Evolutionary conservation across 768 basidiomycete genomes (phyloP).

Genomic region (Russula sp.): DNA sequence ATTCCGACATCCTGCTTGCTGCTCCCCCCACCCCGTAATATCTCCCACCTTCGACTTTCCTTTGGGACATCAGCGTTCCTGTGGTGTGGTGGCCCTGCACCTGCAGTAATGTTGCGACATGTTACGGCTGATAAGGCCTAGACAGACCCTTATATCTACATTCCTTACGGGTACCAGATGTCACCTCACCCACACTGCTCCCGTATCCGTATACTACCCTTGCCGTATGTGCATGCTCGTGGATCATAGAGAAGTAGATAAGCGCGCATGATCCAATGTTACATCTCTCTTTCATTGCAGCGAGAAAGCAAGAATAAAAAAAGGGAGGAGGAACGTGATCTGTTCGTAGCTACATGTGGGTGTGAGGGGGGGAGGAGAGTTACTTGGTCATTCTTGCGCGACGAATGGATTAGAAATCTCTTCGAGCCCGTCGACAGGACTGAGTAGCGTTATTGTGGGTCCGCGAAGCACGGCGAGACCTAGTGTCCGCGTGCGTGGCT

Average conservation of each 20-base stretch:
- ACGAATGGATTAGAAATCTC: constrained; percentile 89
- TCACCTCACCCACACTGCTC: background rate
- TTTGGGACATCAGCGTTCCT: background rate
- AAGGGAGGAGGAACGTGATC: background rate
- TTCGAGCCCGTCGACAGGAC: constrained; percentile 91
- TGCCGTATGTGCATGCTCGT: constrained; percentile 2
- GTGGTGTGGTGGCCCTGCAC: background rate
- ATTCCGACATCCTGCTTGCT: constrained; percentile 11
- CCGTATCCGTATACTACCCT: background rate
- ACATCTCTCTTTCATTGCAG: background rate
- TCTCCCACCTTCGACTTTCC: background rate
- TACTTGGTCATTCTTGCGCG: constrained; percentile 45
- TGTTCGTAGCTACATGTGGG: background rate
- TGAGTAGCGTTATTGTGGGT: constrained; percentile 89
- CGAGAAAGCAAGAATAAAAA: background rate
- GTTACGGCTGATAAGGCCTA: background rate
- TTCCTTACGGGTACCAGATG: background rate
- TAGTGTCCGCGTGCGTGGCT: constrained; percentile 55
- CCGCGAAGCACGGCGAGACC: constrained; percentile 89
- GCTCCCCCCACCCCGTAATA: background rate
- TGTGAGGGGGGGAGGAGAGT: background rate
- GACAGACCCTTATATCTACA: background rate
- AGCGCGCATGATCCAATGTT: constrained; percentile 5
- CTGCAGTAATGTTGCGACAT: background rate
- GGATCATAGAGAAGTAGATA: constrained; percentile 4